Base-by-base conservation (phyloP, 2,329 filamentous ascomycete genomes). In the Stagonosporopsis rhizophila region DNA sequence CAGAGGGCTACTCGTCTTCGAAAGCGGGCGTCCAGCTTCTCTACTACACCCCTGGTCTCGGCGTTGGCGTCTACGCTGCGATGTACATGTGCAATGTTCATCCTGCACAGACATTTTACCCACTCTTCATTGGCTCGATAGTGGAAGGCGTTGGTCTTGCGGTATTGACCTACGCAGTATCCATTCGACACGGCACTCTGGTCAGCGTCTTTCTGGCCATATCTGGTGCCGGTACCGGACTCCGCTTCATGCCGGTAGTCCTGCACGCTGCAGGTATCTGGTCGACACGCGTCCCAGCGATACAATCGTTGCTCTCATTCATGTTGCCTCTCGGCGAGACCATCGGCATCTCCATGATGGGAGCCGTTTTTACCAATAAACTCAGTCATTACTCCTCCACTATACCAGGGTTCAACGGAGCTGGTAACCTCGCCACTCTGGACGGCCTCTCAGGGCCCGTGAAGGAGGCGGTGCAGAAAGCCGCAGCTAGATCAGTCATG, bases 161-260 rank as follows among this genome's bases (percentile, higher is more conserved):
- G 0, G 72, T 88, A 6, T 72, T 90, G 3, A 81, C 83, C 0
- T 85, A 81, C 73, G 86, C 85, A 0, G 77, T 88, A 15, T 80
- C 81, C 4, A 75, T 71, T 0, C 79, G 82, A 1, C 74, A 84
- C 44, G 74, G 77, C 0, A 69, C 77, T 0, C 72, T 84, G 7
- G 81, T 90, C 20, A 88, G 85, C 61, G 87, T 83, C 23, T 89
- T 90, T 81, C 86, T 90, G 77, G 86, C 82, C 0, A 71, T 90
- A 1, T 81, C 85, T 0, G 88, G 88, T 1, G 81, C 80, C 0
- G 88, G 88, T 0, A 86, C 84, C 0, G 88, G 87, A 0, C 72
- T 89, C 12, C 80, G 86, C n/a, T 82, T 88, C 66, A 89, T 89
- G 83, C 86, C 86, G 3, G 80, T 81, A 0, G 82, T 83, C 0